Base-by-base conservation (phyloP, 2,329 filamentous ascomycete species). In the Alternaria angustiovoidea region DNA sequence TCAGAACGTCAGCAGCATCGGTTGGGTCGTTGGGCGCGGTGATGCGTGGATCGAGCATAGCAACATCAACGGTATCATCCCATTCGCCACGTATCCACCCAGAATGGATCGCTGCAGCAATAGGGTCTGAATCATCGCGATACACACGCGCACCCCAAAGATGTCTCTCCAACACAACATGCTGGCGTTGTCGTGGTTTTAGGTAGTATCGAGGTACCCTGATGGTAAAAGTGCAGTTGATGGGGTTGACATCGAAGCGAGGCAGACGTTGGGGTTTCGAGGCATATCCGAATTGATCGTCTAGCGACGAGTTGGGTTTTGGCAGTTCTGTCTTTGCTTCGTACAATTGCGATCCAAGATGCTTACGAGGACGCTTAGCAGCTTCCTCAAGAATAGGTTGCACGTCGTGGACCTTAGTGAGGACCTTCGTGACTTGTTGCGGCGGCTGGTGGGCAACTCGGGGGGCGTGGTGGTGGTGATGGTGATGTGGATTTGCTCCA, bases 141-240 rank as follows among this genome's bases (percentile, higher is more conserved):
- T 98, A 98, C 7, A 99, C 86, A 38, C 96, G 94, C 0, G 93
- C 95, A 1, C 95, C 95, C 94, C 94, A 99, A 0, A 99, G 78
- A 7, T 92, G 91, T 20, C 91, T 87, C 34, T 92, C 87, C 7
- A 88, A 82, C 11, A 93, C 96, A 52, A 98, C 94, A 67, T 96
- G 92, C 74, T 95, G 91, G 30, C 94, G 86, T 24, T 91, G 87
- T 7, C 84, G 80, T 0, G 87, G 78, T 8, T 87, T 87, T 7
- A 99, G 82, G 70, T 95, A 93, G 48, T 91, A 87, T 28, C 91
- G 88, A 2, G 94, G 91, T 7, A 99, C 89, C 70, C 95, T 92
- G 62, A 99, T 86, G 0, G 93, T 97, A 64, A 96, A 88, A 0
- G 92, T 96, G 75, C 93, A 96, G 70, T 98, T 98, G 61, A 78